phyloP scores from a whole-genome alignment of 768 basidiomycete species.

The Rhodotorula diobovata region DNA sequence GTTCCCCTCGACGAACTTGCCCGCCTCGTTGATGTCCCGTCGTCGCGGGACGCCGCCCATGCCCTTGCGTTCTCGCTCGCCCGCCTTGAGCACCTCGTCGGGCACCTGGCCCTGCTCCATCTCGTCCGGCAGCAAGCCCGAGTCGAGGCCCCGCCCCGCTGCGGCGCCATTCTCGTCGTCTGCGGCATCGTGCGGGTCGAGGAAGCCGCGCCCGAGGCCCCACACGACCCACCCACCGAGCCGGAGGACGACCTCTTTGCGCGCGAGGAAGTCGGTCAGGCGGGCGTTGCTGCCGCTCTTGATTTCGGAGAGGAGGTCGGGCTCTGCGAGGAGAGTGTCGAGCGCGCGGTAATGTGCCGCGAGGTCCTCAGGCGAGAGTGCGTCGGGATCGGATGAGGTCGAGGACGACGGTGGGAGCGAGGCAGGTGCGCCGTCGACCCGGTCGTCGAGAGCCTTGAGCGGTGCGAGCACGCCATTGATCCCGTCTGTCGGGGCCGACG shows the following conservation, averaged over 20 bases:
- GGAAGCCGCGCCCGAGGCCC: conserved; percentile 72
- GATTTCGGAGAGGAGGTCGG: conserved; percentile 90
- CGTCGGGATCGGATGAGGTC: background rate
- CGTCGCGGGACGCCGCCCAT: conserved; percentile 34
- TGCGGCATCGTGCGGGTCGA: conserved; percentile 36
- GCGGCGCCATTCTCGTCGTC: background rate
- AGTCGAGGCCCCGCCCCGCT: conserved; percentile 5
- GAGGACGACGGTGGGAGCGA: background rate
- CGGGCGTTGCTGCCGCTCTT: conserved; percentile 80
- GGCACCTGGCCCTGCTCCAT: conserved; percentile 33
- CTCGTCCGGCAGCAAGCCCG: conserved; percentile 34
- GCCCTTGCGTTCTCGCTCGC: conserved; percentile 14
- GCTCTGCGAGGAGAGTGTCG: conserved; percentile 86
- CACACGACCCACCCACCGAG: conserved; percentile 80
- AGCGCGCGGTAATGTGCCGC: conserved; percentile 48
- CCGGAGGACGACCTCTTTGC: conserved; percentile 72
- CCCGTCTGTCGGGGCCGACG: conserved; percentile 17
- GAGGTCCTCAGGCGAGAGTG: background rate
- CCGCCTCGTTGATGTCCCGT: conserved; percentile 12
- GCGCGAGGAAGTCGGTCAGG: conserved; percentile 79
- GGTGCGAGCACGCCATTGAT: conserved; percentile 27
- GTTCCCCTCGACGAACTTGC: background rate
- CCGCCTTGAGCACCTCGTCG: conserved; percentile 24
- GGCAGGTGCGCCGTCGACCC: conserved; percentile 6
- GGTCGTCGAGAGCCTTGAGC: conserved; percentile 8